Percentiles rank a stretch among this genome's conserved stretches.
phyloP scores from a whole-genome alignment of 2,329 filamentous ascomycete genomes.

The Fusarium sp. region DNA sequence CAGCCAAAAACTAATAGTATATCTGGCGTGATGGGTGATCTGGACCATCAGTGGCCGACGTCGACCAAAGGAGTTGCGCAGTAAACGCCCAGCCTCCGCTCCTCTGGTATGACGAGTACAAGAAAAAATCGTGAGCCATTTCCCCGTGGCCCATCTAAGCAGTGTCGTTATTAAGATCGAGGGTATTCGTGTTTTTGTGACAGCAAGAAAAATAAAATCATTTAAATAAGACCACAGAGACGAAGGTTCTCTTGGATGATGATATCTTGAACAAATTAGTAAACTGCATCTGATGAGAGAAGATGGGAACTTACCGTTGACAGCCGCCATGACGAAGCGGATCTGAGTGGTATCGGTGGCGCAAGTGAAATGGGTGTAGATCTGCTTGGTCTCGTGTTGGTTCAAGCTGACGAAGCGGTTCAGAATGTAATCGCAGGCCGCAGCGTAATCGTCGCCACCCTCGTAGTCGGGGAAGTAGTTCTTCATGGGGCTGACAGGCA shows the following conservation, averaged over 20 bases:
- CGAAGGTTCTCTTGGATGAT: slow-evolving; percentile 99
- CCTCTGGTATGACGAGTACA: slow-evolving; percentile 52
- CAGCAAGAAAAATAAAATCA: slow-evolving; percentile 53
- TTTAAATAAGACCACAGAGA: slow-evolving; percentile 95
- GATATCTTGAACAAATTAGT: slow-evolving; percentile 79
- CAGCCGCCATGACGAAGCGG: slow-evolving; percentile 98
- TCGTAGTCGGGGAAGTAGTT: slow-evolving; percentile 94
- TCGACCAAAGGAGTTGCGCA: slow-evolving; percentile 36
- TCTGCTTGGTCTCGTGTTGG: slow-evolving; percentile 99
- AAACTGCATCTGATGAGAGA: background rate
- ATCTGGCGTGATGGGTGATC: slow-evolving; percentile 34
- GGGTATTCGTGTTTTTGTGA: slow-evolving; percentile 59
- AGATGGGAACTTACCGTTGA: slow-evolving; percentile 80
- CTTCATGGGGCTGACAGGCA: slow-evolving; percentile 84
- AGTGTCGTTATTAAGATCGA: slow-evolving; percentile 58
- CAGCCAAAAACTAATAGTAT: slow-evolving; percentile 47
- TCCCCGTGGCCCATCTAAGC: slow-evolving; percentile 55
- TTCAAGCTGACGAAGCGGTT: slow-evolving; percentile 99
- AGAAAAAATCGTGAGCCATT: slow-evolving; percentile 57
- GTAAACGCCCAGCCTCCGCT: slow-evolving; percentile 40
- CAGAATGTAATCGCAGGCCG: slow-evolving; percentile 98
- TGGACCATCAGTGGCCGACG: slow-evolving; percentile 37
- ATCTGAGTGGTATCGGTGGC: slow-evolving; percentile 99
- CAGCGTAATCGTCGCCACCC: slow-evolving; percentile 93
- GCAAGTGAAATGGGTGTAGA: slow-evolving; percentile 99